Evolutionary conservation across 495 filamentous ascomycete genomes (phyloP).

Genomic region (Neurospora sp.): DNA sequence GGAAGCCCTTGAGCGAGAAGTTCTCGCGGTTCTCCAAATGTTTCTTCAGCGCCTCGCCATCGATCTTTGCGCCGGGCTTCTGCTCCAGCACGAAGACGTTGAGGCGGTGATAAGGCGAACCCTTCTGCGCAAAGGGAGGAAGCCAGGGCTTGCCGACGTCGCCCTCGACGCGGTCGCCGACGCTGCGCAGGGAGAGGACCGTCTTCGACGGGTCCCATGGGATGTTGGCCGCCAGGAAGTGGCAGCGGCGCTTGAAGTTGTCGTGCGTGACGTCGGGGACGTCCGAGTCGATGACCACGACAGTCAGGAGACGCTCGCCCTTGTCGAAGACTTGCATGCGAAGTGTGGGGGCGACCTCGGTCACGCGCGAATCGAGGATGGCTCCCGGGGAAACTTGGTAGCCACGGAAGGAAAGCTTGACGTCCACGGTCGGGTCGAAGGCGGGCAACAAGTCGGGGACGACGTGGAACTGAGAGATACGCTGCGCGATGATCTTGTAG

Average conservation of each 20-base stretch:
- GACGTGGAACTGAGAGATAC: conserved; percentile 79
- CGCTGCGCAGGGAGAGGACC: conserved; percentile 36
- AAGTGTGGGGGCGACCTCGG: conserved; percentile 60
- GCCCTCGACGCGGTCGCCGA: conserved; percentile 27
- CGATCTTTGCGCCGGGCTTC: conserved; percentile 46
- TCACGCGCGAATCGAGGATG: conserved; percentile 59
- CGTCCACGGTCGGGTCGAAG: conserved; percentile 68
- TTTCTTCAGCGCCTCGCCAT: conserved; percentile 48
- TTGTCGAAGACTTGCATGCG: conserved; percentile 75
- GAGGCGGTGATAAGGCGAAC: conserved; percentile 82
- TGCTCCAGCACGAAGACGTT: conserved; percentile 78
- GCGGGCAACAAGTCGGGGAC: conserved; percentile 87
- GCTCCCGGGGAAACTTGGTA: conserved; percentile 61
- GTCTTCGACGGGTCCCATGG: conserved; percentile 39
- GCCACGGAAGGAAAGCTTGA: conserved; percentile 66
- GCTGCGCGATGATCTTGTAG: conserved; percentile 73
- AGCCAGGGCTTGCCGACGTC: conserved; percentile 68
- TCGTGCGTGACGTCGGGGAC: conserved; percentile 74
- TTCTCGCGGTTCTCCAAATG: conserved; percentile 41
- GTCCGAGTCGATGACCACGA: conserved; percentile 83
- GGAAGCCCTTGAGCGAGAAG: conserved; percentile 63
- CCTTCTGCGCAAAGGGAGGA: conserved; percentile 79
- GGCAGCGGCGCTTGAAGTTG: conserved; percentile 66
- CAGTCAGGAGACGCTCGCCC: conserved; percentile 69
- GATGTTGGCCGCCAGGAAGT: conserved; percentile 68